These are phyloP conservation scores for Xylaria hypoxylon DNA, from an alignment of 2,329 filamentous ascomycete genomes.

Conservation along the genomic window DNA sequence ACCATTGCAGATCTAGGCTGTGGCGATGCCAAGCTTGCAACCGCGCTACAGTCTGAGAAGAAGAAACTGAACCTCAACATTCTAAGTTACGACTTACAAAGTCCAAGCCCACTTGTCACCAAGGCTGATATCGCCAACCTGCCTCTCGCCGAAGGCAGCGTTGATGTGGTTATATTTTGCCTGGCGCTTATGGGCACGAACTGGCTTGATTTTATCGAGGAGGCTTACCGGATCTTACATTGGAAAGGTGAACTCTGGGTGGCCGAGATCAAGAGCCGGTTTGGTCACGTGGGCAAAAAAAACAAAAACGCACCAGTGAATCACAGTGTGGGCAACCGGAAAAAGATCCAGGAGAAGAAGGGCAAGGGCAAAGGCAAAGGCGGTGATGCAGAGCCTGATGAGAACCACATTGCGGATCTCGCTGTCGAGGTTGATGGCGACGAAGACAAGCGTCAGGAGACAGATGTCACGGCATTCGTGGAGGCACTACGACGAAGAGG, in stretches of 20 bases:
- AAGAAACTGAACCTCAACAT: constrained; percentile 79
- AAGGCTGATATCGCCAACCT: constrained; percentile 89
- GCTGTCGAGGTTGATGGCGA: constrained; percentile 78
- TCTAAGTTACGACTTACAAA: constrained; percentile 88
- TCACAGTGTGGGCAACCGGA: constrained; percentile 78
- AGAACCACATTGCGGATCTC: constrained; percentile 65
- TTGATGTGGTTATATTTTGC: constrained; percentile 94
- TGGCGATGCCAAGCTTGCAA: constrained; percentile 86
- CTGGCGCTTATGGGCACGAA: constrained; percentile 99
- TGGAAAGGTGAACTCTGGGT: constrained; percentile 98
- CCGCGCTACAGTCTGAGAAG: constrained; percentile 71
- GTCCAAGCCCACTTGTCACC: constrained; percentile 80
- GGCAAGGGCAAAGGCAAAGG: constrained; percentile 60
- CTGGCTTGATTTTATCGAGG: constrained; percentile 96
- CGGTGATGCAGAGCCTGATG: constrained; percentile 62
- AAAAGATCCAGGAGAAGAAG: constrained; percentile 57
- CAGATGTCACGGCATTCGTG: constrained; percentile 88
- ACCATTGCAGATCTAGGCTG: constrained; percentile 93
- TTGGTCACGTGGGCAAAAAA: constrained; percentile 70
- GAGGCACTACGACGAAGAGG: constrained; percentile 83
- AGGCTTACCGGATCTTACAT: constrained; percentile 90
- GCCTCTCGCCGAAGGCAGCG: constrained; percentile 77
- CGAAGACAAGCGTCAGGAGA: constrained; percentile 74
- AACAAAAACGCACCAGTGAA: constrained; percentile 62
- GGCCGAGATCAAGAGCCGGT: constrained; percentile 95